Evolutionary conservation across 2,329 filamentous ascomycete species (phyloP).

Genomic region (Fusarium austroafricanum): DNA sequence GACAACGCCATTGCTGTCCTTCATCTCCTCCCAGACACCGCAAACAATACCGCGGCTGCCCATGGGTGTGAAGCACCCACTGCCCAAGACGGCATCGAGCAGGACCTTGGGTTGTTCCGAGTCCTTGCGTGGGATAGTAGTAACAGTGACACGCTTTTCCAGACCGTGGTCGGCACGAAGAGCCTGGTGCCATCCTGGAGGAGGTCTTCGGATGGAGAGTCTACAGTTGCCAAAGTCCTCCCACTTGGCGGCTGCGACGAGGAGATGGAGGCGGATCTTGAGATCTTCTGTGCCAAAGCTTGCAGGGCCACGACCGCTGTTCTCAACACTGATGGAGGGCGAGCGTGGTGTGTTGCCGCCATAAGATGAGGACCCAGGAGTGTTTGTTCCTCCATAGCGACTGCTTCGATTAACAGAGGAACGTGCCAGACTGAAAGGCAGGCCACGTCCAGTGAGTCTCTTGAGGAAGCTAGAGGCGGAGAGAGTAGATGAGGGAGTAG

Average conservation of each 20-base stretch:
- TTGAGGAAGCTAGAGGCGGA: constrained; percentile 85
- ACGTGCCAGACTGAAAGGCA: constrained; percentile 82
- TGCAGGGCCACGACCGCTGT: constrained; percentile 64
- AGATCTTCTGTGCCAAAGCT: constrained; percentile 77
- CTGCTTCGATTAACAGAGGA: constrained; percentile 75
- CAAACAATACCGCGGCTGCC: constrained; percentile 89
- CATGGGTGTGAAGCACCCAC: constrained; percentile 85
- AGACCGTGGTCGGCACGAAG: constrained; percentile 71
- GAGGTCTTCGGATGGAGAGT: constrained; percentile 84
- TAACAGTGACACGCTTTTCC: constrained; percentile 88
- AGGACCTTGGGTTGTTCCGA: constrained; percentile 69
- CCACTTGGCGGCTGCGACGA: constrained; percentile 84
- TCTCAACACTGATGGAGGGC: constrained; percentile 67
- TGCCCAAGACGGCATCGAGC: constrained; percentile 86
- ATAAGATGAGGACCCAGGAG: constrained; percentile 65
- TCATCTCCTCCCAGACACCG: constrained; percentile 85
- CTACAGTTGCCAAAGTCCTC: constrained; percentile 88
- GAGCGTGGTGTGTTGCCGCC: constrained; percentile 64
- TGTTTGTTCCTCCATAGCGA: constrained; percentile 70
- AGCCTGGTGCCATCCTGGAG: constrained; percentile 68
- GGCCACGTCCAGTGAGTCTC: constrained; percentile 76
- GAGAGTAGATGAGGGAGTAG: constrained; percentile 67
- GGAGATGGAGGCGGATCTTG: constrained; percentile 86
- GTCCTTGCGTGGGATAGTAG: constrained; percentile 74
- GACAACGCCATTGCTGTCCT: constrained; percentile 68